Evolutionary conservation across 306 rosid genomes (phyloP).

Genomic region (Mimosa pudica): DNA sequence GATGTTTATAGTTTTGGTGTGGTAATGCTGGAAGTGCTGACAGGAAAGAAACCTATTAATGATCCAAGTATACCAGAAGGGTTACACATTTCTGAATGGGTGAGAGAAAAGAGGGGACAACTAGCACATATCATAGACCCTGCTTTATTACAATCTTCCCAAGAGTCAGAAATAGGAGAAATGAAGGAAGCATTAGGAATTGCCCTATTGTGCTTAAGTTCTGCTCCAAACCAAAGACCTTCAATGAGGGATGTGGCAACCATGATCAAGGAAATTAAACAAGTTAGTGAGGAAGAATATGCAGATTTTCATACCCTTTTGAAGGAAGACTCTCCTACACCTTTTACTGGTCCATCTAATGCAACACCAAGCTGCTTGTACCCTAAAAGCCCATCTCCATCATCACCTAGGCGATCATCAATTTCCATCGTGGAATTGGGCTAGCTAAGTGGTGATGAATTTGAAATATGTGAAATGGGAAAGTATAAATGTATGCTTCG

Average conservation of each 20-base stretch:
- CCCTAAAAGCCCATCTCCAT: conserved; percentile 4
- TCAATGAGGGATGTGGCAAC: conserved; percentile 65
- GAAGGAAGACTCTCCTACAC: conserved; percentile 47
- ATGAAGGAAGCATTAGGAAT: conserved; percentile 62
- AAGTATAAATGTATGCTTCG: background rate
- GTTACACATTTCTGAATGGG: conserved; percentile 64
- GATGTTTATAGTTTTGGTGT: conserved; percentile 69
- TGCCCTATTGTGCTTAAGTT: conserved; percentile 56
- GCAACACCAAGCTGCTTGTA: conserved; percentile 43
- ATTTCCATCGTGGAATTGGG: background rate
- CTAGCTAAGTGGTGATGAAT: background rate
- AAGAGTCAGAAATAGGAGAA: conserved; percentile 57
- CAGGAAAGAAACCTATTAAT: conserved; percentile 61
- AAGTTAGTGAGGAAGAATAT: conserved; percentile 55
- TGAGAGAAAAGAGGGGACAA: conserved; percentile 45
- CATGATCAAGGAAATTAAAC: conserved; percentile 62
- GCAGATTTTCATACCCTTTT: conserved; percentile 57
- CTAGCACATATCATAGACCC: conserved; percentile 57
- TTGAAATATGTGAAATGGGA: background rate
- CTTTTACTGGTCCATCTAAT: conserved; percentile 32
- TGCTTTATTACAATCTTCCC: conserved; percentile 36
- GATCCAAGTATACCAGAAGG: conserved; percentile 69
- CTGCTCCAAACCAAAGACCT: conserved; percentile 59
- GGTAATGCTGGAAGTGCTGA: conserved; percentile 58
- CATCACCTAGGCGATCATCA: background rate